phyloP scores from a whole-genome alignment of 768 basidiomycete genomes.

The Neoboletus brunneissimus region DNA sequence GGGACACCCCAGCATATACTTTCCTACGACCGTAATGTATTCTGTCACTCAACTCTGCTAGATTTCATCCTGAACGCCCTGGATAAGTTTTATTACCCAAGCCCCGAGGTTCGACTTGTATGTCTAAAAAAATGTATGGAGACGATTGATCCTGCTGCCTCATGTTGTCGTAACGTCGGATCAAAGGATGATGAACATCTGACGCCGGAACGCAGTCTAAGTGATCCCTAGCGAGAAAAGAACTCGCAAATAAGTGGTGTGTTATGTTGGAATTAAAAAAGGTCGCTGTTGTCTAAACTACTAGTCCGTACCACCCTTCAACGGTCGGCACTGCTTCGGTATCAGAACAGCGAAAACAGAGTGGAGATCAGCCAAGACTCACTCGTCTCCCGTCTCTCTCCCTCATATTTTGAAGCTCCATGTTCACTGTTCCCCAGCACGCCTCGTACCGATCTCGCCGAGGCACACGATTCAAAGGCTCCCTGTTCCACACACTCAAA shows the following conservation, averaged over 20 bases:
- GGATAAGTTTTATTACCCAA: neutral
- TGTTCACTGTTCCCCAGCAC: slow-evolving; percentile 20
- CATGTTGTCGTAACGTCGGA: neutral
- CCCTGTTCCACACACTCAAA: slow-evolving; percentile 17
- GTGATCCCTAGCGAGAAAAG: neutral
- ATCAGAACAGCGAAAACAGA: neutral
- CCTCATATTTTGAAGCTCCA: slow-evolving; percentile 5
- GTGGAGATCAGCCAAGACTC: neutral
- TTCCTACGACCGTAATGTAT: neutral
- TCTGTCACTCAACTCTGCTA: neutral
- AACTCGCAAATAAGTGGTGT: neutral
- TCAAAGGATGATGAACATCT: neutral
- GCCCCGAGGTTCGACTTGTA: neutral
- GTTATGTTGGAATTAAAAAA: neutral
- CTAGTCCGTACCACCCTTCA: neutral
- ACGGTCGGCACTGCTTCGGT: neutral
- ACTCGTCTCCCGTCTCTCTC: neutral
- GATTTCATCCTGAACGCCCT: neutral
- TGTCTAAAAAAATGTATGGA: neutral
- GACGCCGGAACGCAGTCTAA: neutral
- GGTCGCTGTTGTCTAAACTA: neutral
- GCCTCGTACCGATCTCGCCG: slow-evolving; percentile 12
- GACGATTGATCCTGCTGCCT: neutral
- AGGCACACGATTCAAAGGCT: slow-evolving; percentile 9
- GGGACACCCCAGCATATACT: neutral